A percentile compares a stretch with the other conserved stretches of the same genome.
phyloP scores from a whole-genome alignment of 1,284 basidiomycete species.

The Leccinum griseonigrum region DNA sequence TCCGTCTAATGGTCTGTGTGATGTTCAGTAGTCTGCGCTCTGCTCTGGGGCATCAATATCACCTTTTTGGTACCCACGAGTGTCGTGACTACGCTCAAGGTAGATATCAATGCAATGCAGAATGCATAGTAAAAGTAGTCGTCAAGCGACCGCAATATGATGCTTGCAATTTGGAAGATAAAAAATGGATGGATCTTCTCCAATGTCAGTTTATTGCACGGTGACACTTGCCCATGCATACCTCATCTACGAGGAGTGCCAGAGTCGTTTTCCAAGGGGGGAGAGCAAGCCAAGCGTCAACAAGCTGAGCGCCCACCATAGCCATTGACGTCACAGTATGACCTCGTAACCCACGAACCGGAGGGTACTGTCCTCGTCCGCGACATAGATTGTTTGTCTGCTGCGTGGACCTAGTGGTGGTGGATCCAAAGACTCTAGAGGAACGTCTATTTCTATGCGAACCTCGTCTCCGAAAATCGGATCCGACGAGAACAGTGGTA shows the following conservation, averaged over 20 bases:
- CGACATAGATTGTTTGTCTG: constrained; percentile 84
- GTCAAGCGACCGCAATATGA: constrained; percentile 92
- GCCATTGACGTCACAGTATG: constrained; percentile 56
- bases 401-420: constrained; percentile 76
- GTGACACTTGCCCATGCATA: constrained; percentile 31
- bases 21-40: constrained; percentile 12
- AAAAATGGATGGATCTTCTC: constrained; percentile 86
- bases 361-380: constrained; percentile 90
- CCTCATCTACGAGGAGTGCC: constrained; percentile 90
- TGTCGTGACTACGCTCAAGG: constrained; percentile 83
- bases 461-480: constrained; percentile 78
- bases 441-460: constrained; percentile 72
- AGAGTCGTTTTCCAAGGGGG: constrained; percentile 78
- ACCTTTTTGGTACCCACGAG: constrained; percentile 92
- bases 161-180: constrained; percentile 97
- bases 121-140: constrained; percentile 98
- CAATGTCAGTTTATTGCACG: constrained; percentile 14
- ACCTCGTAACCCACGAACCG: constrained; percentile 90
- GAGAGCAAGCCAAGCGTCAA: constrained; percentile 76
- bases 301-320: constrained; percentile 77
- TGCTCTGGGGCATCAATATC: constrained; percentile 12
- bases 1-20: constrained; percentile 80
- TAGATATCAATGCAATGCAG: constrained; percentile 92
- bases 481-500: constrained; percentile 70
- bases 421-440: constrained; percentile 56